Evolutionary conservation across 192 early-diverging fungal species (phyloP), one percentile per base, ranked within the genome.

Genomic region (Geranomyces michiganensis): DNA sequence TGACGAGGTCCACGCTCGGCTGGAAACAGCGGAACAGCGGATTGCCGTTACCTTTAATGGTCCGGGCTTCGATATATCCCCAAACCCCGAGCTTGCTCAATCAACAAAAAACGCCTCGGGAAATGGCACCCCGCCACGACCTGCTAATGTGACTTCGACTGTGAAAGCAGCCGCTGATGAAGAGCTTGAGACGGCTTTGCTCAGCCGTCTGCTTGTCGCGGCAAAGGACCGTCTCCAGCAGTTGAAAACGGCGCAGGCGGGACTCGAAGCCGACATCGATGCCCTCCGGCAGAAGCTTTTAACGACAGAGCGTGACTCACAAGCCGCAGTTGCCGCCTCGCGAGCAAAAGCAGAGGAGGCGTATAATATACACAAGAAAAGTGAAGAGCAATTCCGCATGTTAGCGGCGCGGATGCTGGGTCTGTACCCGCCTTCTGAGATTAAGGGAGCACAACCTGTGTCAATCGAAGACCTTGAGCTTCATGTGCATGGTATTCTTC

Each of bases 151-250:
- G 6, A 55, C 4, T 24, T 55, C 51, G 3, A 14, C 26, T n/a
- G 51, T 15, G 14, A 24, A 24, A 3, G 6, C 14, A 24, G 3
- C 6, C 14, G 24, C 58, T 29, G 58, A 60, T 4, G 58, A 32
- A 9, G 58, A 60, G 58, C 17, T 17, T 60, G 68, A 70, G 17
- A 62, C 27, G 19, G 56, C 56, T 44, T n/a, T 44, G n/a, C 26
- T 70, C 13, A 62, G 68, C 19, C 30, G 45, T 10, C 41, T 70
- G 22, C 26, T 70, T 26, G 21, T 44, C 29, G 68, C 68, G 12
- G 68, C 68, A 10, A 59, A 62, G 59, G 7, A 70, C 19, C 55
- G 68, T 14, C 44, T 70, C 17, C 68, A 70, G 19, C 27, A 62
- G 14, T 58, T 70, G 41, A 70, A 70, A 48, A 44, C 7, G 8